Base-by-base conservation (phyloP, 306 rosid species). In the Prunus fruticosa region DNA sequence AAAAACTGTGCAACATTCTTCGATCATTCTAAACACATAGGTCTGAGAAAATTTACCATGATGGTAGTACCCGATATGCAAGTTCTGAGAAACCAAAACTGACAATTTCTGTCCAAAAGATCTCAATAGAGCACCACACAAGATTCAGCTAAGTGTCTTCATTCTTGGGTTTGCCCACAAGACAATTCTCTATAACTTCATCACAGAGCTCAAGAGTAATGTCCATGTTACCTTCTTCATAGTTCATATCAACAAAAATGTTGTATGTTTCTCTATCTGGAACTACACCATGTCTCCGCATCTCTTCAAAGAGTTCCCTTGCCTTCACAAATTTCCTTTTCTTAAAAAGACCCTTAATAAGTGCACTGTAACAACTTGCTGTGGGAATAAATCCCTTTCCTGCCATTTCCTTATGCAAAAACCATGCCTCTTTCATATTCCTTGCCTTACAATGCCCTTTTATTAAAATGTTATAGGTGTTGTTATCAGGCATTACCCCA, bases 101-200 rank as follows among this genome's bases (percentile, higher is more conserved):
- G 69, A 60, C 19, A 67, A 78, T 23, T 47, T 30, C 32, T 23
- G 47, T 27, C 57, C 51, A 50, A 0, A 61, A 57, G 2, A 77
- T 64, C 69, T 73, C 79, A 34, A 64, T 0, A 67, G 27, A 76
- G 30, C 65, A 64, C 16, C 34, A 63, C 34, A 76, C 52, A 76
- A 75, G 54, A 63, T 67, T 81, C 75, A 60, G 58, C 85, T 84
- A 86, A 12, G 78, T 54, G 65, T 69, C 69, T 76, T 64, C 78
- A 28, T 68, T 65, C 73, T 53, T 74, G 32, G 50, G 15, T 46
- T 79, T 51, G 63, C 62, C 88, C 71, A 89, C 79, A 28, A 85
- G 93, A 87, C 65, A 60, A 60, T 60, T 25, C 38, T 25, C 65
- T 61, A 61, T 61, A 25, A 61, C 28, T 61, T 61, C 65, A 6